phyloP scores from a whole-genome alignment of 176 grass and related monocot species.

The Zea luxurians region DNA sequence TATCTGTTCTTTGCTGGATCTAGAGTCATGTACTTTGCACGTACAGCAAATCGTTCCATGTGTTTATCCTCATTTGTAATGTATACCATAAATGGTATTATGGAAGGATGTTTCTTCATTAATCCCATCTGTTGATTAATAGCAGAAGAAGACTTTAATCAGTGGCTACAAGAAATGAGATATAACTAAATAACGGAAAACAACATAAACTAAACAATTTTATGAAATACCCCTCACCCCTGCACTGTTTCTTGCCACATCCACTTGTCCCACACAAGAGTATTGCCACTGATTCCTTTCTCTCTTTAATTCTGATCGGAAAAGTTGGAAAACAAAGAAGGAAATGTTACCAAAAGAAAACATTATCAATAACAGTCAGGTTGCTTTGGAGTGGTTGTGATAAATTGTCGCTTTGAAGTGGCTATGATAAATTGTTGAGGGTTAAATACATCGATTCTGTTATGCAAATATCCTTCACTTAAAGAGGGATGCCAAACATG shows the following conservation, averaged over 20 bases:
- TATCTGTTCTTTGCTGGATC: too few relatives aligned
- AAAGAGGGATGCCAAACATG: constrained; percentile 12
- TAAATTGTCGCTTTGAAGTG: neutral
- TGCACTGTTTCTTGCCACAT: constrained; percentile 58
- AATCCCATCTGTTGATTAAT: constrained; percentile 78
- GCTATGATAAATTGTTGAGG: neutral
- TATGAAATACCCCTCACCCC: neutral
- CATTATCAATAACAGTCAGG: constrained; percentile 15
- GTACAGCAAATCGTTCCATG: constrained; percentile 88
- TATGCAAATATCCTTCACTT: constrained; percentile 17
- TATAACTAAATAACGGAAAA: constrained; percentile 22
- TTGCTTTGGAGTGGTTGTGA: constrained; percentile 11
- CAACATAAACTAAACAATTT: constrained; percentile 16
- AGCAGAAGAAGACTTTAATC: constrained; percentile 28
- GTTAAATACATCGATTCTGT: neutral
- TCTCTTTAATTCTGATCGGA: constrained; percentile 80
- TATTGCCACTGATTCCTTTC: constrained; percentile 90
- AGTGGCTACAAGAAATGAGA: constrained; percentile 27
- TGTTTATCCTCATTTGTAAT: constrained; percentile 95
- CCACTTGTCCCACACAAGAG: constrained; percentile 94
- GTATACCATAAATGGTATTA: constrained; percentile 97
- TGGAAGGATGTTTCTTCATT: constrained; percentile 98
- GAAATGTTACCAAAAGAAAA: neutral
- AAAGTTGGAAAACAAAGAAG: constrained; percentile 27
- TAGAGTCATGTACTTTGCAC: constrained; percentile 83